A percentile compares a stretch with the other conserved stretches of the same genome.
Conservation (phyloP, 192 early-diverging fungal species). For the Gonapodya prolifera region DNA sequence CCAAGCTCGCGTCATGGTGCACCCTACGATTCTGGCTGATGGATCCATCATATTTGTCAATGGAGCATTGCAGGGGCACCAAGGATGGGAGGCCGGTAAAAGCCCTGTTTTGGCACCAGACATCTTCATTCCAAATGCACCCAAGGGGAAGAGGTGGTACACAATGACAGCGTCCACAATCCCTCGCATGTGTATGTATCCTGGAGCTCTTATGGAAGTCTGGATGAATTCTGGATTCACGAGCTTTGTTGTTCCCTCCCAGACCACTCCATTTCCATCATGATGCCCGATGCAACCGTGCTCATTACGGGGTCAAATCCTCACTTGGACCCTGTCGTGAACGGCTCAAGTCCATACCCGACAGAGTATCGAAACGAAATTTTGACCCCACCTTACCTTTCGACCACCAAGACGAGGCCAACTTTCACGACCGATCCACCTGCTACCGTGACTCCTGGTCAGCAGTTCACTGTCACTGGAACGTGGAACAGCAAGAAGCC, state of each 20-base stretch:
- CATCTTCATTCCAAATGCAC: not conserved
- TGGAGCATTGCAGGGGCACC: not conserved
- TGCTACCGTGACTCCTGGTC: constrained; percentile 13
- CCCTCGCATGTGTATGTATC: not conserved
- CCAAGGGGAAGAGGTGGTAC: not conserved
- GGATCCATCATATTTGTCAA: not conserved
- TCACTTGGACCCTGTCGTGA: not conserved
- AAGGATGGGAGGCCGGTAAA: not conserved
- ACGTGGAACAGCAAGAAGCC: constrained; percentile 38
- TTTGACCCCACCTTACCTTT: constrained; percentile 40
- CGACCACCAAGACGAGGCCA: constrained; percentile 21
- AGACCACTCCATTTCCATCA: not conserved
- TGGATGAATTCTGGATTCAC: not conserved
- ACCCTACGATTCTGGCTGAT: not conserved
- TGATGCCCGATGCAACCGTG: not conserved
- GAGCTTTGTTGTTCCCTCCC: not conserved
- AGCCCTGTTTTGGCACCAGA: not conserved
- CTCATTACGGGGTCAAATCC: not conserved
- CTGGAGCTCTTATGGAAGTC: too few relatives aligned
- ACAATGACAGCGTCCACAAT: not conserved
- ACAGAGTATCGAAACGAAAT: constrained; percentile 40
- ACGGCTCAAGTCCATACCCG: constrained; percentile 10
- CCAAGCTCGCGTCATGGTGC: not conserved
- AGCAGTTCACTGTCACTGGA: constrained; percentile 28
- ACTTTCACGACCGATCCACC: constrained; percentile 21